Conservation (phyloP, 2,329 filamentous ascomycete genomes). For the Dactylellina haptotyla region DNA sequence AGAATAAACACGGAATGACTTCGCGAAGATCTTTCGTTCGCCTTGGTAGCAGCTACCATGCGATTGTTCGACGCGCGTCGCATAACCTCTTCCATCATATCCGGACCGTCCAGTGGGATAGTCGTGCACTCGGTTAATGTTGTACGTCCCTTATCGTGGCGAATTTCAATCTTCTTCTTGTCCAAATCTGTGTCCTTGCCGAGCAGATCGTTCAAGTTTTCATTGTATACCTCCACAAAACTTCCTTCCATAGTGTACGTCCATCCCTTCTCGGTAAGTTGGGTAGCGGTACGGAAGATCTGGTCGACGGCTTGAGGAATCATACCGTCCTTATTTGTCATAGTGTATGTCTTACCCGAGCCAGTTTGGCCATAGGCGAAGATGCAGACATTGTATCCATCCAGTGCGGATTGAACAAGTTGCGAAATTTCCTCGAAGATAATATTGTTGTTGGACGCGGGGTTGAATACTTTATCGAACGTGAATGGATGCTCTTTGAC, state of each 20-base stretch:
- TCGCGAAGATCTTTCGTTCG: constrained; percentile 92
- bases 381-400: constrained; percentile 98
- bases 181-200: constrained; percentile 75
- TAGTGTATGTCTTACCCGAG: constrained; percentile 95
- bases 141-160: constrained; percentile 88
- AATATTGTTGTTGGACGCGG: constrained; percentile 78
- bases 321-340: constrained; percentile 92
- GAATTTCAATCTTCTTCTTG: constrained; percentile 87
- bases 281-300: constrained; percentile 87
- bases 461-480: constrained; percentile 92
- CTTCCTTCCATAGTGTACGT: constrained; percentile 91
- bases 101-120: constrained; percentile 79
- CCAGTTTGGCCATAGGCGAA: constrained; percentile 99
- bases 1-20: constrained; percentile 97
- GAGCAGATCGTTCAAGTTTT: constrained; percentile 91
- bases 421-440: constrained; percentile 97
- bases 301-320: constrained; percentile 92
- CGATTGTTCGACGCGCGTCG: constrained; percentile 83
- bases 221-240: constrained; percentile 98
- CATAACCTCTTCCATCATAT: constrained; percentile 82
- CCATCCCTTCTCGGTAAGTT: constrained; percentile 91
- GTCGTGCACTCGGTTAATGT: constrained; percentile 81
- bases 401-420: constrained; percentile 92
- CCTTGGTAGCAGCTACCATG: constrained; percentile 94
- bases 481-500: constrained; percentile 85